Base-by-base conservation (phyloP, 129 eudicot genomes). In the Flaveria linearis region DNA sequence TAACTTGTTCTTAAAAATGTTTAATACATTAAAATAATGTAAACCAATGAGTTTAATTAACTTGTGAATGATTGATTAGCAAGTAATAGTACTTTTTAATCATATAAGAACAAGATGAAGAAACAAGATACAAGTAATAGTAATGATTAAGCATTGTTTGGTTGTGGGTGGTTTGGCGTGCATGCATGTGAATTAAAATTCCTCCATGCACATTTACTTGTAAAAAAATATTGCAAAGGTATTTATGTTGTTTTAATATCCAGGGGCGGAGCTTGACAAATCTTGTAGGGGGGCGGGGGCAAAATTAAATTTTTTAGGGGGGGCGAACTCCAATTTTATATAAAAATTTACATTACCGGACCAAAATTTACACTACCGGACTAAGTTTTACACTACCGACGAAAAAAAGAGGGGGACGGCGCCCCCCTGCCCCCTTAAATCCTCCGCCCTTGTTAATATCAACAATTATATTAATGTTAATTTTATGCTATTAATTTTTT, bases 141-240 rank as follows among this genome's bases (percentile, higher is more conserved):
- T 15, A 63, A 68, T 43, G 39, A 78, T 36, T 57, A 47, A 56
- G 23, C 47, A 47, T 75, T 56, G 75, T 69, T 69, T 57, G 76
- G 61, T 57, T 56, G 14, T 77, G 69, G 28, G 23, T 33, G 69
- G 25, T 77, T 77, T 25, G 74, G 60, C 47, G 9, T 52, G 14
- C 36, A 25, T 62, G 78, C 71, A 61, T 64, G 64, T 76, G 80
- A 33, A 11, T 36, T 36, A 5, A 36, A 36, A 36, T 36, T 4
- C 9, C 30, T 71, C 28, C 46, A 49, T 50, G 63, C 76, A 71
- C 45, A 61, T 71, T 12, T 67, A 67, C 22, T 2, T 18, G 6
- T 68, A n/a, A 68, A 17, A 18, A 30, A 18, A 41, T 17, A n/a
- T 17, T 41, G 52, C 18, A 65, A 17, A 15, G 13, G n/a, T 65